Conservation (phyloP, 1,284 basidiomycete genomes). For the Ceratobasidium theobromae region DNA sequence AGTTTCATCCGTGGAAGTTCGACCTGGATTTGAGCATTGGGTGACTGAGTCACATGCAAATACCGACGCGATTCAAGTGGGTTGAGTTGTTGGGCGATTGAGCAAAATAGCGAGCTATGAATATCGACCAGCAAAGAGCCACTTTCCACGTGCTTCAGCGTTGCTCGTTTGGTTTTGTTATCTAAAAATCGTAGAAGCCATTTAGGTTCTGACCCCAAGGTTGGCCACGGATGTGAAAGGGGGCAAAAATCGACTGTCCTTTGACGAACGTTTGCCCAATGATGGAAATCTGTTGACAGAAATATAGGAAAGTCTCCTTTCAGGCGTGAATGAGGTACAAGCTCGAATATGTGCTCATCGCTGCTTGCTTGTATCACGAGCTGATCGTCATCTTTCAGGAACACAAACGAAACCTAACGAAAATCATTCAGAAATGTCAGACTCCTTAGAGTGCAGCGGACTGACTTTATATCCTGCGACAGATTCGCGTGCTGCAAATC, state of each 20-base stretch:
- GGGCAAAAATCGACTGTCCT: slow-evolving; percentile 5
- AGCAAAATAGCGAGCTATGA: not conserved
- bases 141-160: not conserved
- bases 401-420: slow-evolving; percentile 1
- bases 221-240: not conserved
- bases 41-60: not conserved
- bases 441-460: not conserved
- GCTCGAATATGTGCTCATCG: not conserved
- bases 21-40: not conserved
- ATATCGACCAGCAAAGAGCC: not conserved
- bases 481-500: slow-evolving; percentile 42
- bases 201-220: not conserved
- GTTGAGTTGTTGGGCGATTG: not conserved
- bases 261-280: not conserved
- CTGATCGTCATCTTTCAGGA: not conserved
- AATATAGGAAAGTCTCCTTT: not conserved
- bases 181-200: not conserved
- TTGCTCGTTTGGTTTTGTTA: not conserved
- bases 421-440: not conserved
- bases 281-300: slow-evolving; percentile 6
- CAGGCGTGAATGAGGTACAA: not conserved
- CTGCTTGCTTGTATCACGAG: not conserved
- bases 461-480: slow-evolving; percentile 40
- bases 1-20: slow-evolving; percentile 36
- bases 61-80: slow-evolving; percentile 5